Evolutionary conservation across 2,329 filamentous ascomycete genomes (phyloP).

Genomic region (Ambrosiella cleistominuta): DNA sequence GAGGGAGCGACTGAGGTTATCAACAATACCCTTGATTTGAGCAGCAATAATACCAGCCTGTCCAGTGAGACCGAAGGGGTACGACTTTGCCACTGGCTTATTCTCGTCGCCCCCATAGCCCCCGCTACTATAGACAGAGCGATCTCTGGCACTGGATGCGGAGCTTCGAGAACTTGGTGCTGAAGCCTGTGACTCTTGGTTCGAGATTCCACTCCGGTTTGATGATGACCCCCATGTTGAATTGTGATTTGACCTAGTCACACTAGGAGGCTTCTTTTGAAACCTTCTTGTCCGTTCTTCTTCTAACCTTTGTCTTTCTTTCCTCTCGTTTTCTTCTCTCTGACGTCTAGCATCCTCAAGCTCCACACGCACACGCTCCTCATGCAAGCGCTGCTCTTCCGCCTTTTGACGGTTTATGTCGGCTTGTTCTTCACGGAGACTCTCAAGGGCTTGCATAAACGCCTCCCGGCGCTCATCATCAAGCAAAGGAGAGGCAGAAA

Average conservation of each 20-base stretch:
- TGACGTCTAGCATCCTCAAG: constrained; percentile 38
- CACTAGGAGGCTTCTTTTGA: constrained; percentile 31
- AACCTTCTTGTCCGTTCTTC: constrained; percentile 31
- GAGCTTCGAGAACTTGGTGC: background rate
- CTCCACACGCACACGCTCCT: constrained; percentile 38
- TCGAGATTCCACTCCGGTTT: background rate
- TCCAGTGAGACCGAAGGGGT: constrained; percentile 16
- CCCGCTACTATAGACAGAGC: background rate
- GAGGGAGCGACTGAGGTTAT: constrained; percentile 31
- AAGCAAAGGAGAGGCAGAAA: constrained; percentile 66
- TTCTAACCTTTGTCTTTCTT: constrained; percentile 33
- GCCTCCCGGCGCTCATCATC: constrained; percentile 84
- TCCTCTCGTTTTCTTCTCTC: constrained; percentile 41
- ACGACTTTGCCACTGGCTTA: constrained; percentile 14
- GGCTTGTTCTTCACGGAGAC: constrained; percentile 66
- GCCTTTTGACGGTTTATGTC: constrained; percentile 49
- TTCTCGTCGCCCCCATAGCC: background rate
- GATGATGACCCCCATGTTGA: constrained; percentile 6
- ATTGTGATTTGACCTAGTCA: constrained; percentile 20
- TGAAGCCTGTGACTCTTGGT: background rate
- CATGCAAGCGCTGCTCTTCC: constrained; percentile 38
- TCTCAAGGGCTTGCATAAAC: constrained; percentile 72
- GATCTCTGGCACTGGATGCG: background rate
- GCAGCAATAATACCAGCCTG: constrained; percentile 35
- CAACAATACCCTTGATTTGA: constrained; percentile 34